Evolutionary conservation across 345 rosid genomes (phyloP).

Genomic region (Euphorbia tirucalli): DNA sequence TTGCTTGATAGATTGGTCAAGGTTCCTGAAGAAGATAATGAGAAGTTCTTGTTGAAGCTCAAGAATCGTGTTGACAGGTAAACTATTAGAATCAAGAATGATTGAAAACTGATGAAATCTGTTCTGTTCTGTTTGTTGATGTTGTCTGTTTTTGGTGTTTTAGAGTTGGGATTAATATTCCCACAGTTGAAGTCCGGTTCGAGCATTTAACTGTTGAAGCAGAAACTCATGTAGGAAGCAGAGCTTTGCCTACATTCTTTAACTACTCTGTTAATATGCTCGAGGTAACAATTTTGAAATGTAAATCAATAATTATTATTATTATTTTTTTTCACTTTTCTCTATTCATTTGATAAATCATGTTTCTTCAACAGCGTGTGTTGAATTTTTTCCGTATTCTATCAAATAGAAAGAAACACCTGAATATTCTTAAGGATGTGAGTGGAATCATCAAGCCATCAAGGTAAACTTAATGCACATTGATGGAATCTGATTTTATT

Average conservation of each 20-base stretch:
- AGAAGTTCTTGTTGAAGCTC: constrained; percentile 38
- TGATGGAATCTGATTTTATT: not conserved
- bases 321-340: too few species aligned
- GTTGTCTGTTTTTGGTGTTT: not conserved
- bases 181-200: constrained; percentile 49
- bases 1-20: constrained; percentile 39
- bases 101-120: not conserved
- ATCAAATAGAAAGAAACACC: constrained; percentile 2
- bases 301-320: too few species aligned
- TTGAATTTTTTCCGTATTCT: not conserved
- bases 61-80: constrained; percentile 35
- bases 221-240: constrained; percentile 59
- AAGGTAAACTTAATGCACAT: constrained; percentile 46
- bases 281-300: too few species aligned
- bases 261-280: constrained; percentile 41
- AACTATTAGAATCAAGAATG: not conserved
- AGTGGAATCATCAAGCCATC: constrained; percentile 53
- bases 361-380: not conserved
- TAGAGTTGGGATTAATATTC: constrained; percentile 47
- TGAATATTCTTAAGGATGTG: constrained; percentile 36
- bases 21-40: constrained; percentile 43
- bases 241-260: constrained; percentile 58
- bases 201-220: constrained; percentile 49
- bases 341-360: not conserved
- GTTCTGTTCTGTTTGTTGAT: not conserved